phyloP scores from a whole-genome alignment of 106 monocot genomes.

The Dendrobium chrysotoxum region DNA sequence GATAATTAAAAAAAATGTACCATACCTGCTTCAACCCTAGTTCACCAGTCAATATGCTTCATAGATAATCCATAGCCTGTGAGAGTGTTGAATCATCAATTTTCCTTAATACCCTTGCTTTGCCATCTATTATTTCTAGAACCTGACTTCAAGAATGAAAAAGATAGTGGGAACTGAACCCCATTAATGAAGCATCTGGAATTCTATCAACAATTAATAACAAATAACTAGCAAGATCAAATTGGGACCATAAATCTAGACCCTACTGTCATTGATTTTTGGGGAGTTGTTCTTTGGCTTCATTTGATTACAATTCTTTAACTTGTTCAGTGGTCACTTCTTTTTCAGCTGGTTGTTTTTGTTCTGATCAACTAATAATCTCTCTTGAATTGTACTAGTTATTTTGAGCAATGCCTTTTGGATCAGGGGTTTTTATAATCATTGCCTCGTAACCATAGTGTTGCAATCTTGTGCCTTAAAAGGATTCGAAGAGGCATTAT shows the following conservation, averaged over 20 bases:
- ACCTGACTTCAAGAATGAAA: slow-evolving; percentile 27
- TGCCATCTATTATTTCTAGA: slow-evolving; percentile 51
- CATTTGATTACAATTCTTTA: not conserved
- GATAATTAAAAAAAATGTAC: not conserved
- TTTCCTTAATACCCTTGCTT: slow-evolving; percentile 39
- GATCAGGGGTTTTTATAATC: no score
- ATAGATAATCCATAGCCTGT: slow-evolving; percentile 29
- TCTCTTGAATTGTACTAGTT: no score
- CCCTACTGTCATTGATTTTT: not conserved
- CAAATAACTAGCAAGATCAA: not conserved
- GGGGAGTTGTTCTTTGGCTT: not conserved
- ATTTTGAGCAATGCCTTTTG: no score
- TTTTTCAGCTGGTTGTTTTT: not conserved
- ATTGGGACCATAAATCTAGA: not conserved
- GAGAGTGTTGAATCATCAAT: slow-evolving; percentile 17
- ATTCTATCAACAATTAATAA: not conserved
- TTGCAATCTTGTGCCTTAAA: not conserved
- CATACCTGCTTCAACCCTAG: not conserved
- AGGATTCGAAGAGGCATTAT: not conserved
- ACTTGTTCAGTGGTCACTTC: not conserved
- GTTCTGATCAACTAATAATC: not conserved
- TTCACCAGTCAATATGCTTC: slow-evolving; percentile 1
- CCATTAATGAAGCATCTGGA: not conserved
- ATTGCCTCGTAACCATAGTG: no score
- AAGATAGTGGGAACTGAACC: not conserved